phyloP scores from a whole-genome alignment of 257 asterid species.

The Misopates orontium region DNA sequence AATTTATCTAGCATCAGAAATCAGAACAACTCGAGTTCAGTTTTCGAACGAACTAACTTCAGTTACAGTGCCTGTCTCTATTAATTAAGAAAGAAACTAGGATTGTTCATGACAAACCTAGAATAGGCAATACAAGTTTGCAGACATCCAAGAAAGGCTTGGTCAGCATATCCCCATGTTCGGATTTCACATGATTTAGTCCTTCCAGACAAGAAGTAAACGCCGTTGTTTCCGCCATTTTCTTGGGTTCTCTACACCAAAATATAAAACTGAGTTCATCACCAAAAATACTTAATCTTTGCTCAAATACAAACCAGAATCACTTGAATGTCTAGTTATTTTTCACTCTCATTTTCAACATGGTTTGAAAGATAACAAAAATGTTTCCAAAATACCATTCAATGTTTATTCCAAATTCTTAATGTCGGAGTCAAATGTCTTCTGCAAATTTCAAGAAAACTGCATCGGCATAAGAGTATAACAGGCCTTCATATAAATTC shows the following conservation, averaged over 20 bases:
- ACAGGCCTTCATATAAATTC: no score
- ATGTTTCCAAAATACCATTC: no score
- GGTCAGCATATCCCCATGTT: constrained; percentile 65
- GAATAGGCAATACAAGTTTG: constrained; percentile 73
- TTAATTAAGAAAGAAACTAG: background rate
- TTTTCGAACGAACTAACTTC: no score
- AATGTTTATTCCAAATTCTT: background rate
- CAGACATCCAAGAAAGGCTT: constrained; percentile 81
- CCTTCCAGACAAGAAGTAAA: constrained; percentile 69
- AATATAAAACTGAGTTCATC: background rate
- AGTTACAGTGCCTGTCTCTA: no score
- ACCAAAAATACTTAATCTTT: no score
- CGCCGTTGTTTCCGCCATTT: constrained; percentile 63
- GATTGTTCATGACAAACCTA: constrained; percentile 46
- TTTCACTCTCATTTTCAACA: no score
- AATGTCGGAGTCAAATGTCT: constrained; percentile 1
- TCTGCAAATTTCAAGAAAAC: background rate
- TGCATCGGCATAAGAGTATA: background rate
- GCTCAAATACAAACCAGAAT: no score
- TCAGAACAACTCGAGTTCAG: background rate
- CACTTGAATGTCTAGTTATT: no score
- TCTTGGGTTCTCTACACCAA: constrained; percentile 19
- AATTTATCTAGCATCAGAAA: constrained; percentile 60
- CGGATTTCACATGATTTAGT: constrained; percentile 63
- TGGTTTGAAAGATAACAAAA: no score